Conservation (phyloP, 192 early-diverging fungal genomes). For the Rhizophagus sp. region DNA sequence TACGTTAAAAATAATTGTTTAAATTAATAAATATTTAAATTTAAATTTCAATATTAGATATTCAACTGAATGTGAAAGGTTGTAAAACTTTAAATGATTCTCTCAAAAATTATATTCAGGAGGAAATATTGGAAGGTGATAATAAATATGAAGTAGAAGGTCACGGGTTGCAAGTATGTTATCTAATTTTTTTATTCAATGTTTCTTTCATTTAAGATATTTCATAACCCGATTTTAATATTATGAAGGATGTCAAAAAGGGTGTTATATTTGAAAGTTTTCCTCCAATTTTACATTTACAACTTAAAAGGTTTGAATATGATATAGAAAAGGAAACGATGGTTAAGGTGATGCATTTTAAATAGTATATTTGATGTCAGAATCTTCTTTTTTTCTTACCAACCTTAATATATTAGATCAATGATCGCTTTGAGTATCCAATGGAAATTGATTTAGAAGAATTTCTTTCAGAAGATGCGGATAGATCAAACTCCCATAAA, state of each 20-base stretch:
- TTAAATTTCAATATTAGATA: slow-evolving; percentile 61
- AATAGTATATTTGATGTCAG: neutral
- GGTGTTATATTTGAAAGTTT: slow-evolving; percentile 93
- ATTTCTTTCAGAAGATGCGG: slow-evolving; percentile 72
- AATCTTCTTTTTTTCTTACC: neutral
- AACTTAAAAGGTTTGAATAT: slow-evolving; percentile 98
- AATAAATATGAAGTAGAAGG: slow-evolving; percentile 98
- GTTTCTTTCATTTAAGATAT: neutral
- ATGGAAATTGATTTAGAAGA: slow-evolving; percentile 80
- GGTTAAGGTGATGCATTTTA: slow-evolving; percentile 67
- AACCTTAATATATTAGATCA: neutral
- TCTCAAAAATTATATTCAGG: slow-evolving; percentile 85
- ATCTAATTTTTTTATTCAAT: neutral
- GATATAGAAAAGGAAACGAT: slow-evolving; percentile 85
- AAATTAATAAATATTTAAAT: neutral
- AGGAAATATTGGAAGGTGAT: slow-evolving; percentile 94
- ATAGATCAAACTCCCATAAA: slow-evolving; percentile 62
- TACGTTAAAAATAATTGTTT: neutral
- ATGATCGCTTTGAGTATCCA: slow-evolving; percentile 91
- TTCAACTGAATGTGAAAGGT: slow-evolving; percentile 97
- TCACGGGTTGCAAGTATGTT: slow-evolving; percentile 72
- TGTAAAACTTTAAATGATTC: slow-evolving; percentile 84
- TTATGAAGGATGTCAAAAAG: slow-evolving; percentile 78
- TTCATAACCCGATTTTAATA: neutral
- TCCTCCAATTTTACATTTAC: slow-evolving; percentile 94